Evolutionary conservation across 2,329 filamentous ascomycete genomes (phyloP).

Genomic region (Massarina eburnea): DNA sequence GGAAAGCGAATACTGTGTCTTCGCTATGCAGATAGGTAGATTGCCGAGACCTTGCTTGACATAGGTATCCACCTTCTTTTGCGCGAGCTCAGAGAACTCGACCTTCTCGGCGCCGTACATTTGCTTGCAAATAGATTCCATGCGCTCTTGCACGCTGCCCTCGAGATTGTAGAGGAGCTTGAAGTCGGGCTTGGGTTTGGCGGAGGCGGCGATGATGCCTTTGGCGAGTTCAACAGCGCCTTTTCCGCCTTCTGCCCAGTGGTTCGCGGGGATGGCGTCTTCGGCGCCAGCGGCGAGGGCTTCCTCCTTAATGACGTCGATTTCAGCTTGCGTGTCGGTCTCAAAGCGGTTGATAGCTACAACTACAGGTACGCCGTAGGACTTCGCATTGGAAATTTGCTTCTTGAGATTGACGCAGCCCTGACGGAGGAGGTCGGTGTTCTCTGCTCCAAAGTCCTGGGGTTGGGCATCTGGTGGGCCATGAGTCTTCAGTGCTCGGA

Average conservation of each 20-base stretch:
- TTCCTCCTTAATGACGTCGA: constrained; percentile 85
- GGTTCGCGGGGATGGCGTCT: constrained; percentile 89
- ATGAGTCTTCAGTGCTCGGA: constrained; percentile 94
- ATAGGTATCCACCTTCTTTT: constrained; percentile 96
- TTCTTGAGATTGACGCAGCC: constrained; percentile 95
- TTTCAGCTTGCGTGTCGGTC: constrained; percentile 90
- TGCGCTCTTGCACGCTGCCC: constrained; percentile 78
- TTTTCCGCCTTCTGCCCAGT: constrained; percentile 94
- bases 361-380: constrained; percentile 89
- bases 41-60: constrained; percentile 89
- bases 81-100: constrained; percentile 90
- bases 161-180: constrained; percentile 82
- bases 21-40: constrained; percentile 93
- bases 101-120: constrained; percentile 94
- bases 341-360: constrained; percentile 97
- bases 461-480: constrained; percentile 88
- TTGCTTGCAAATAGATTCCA: constrained; percentile 83
- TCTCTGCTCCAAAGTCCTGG: constrained; percentile 88
- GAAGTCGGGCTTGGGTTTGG: constrained; percentile 76
- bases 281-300: constrained; percentile 89
- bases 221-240: constrained; percentile 88
- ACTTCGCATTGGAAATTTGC: constrained; percentile 87
- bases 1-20: constrained; percentile 96
- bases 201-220: constrained; percentile 78
- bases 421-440: constrained; percentile 83